Evolutionary conservation across 78 protist genomes (phyloP), one percentile per base, ranked within the genome.

Genomic region (Dictyostelium firmibasis): DNA sequence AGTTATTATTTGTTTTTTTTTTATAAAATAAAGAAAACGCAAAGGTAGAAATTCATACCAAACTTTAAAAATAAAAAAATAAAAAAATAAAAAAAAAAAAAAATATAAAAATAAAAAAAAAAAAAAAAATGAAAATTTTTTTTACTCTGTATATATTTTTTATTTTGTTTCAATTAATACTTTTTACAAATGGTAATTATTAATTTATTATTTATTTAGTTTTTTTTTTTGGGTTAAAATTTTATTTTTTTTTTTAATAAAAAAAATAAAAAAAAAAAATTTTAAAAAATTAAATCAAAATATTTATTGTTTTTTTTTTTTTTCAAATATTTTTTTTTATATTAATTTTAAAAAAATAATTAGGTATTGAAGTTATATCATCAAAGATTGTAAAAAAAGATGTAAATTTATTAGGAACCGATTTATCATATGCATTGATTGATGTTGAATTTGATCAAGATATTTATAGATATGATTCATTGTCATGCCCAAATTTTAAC

Each of bases 381-480:
- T 57, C 67, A 57, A 57, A n/a, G 0, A 57, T 57, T 57, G 6
- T 57, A 57, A 57, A 57, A 57, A 64, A 64, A 25, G 74, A 64
- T 25, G 74, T 81, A 43, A 89, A 78, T 69, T 81, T 69, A 3
- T 60, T 89, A 23, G 86, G 94, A 31, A 4, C 50, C 0, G 94
- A 89, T 6, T 64, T 89, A 35, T 16, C 31, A 9, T 89, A 67
- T 81, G 94, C 83, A 44, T 43, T 89, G 35, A 47, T 89, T 29
- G 94, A 89, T 29, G 7, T 89, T 2, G 62, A 31, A 20, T 89
- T 89, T 70, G 86, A 79, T 23, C 27, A 23, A 31, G 88, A 62
- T 0, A 47, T 89, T 13, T 89, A 70, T 29, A 31, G 14, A 16
- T 23, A 29, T 35, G 36, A 69, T 10, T 31, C 81, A 4, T 33